Evolutionary conservation across 1,139 yeast species (phyloP), one percentile per base, ranked within the genome.

Genomic region (Saccharomyces uvarum): DNA sequence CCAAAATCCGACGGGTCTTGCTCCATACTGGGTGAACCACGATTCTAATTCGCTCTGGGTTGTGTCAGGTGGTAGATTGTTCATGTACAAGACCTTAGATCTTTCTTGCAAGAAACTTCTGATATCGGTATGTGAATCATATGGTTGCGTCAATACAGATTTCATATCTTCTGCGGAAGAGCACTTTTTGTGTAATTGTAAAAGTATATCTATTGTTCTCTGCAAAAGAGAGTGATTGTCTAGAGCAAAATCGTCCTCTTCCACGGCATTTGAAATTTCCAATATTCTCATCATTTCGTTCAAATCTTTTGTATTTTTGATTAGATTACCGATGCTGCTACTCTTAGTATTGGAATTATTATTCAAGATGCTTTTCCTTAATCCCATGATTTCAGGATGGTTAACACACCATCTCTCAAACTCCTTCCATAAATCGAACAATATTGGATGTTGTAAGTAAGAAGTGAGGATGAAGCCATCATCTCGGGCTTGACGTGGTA

Each of bases 1-100:
- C 97, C 97, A 89, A 67, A 89, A 88, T 6, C 96, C 95, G 51
- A 88, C 78, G 1, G 97, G 96, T 50, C 93, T 77, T 2, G 89
- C 86, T 1, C 96, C 96, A 66, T 80, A 84, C 66, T 87, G 95
- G 3, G 90, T 82, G 66, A 89, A 89, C 97, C 97, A 91, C 46
- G 86, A 79, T 72, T 91, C 97, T 52, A 91, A 75, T 69, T 91
- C 97, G 46, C 90, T 80, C 70, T 90, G 97, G 1, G 97, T 90
- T 4, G 95, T 88, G 63, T 90, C 97, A 46, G 76, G 75, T 1
- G 97, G 91, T 60, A 91, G 73, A 68, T 88, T 89, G 11, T 87
- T 78, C 70, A 91, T 75, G 68, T 83, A 88, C 53, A 90, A 71
- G n/a, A 89, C 86, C 63, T 84, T 84, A 2, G 96, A 87, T 55